phyloP scores from a whole-genome alignment of 139 green algal species.

The Raphidocelis subcapitata region DNA sequence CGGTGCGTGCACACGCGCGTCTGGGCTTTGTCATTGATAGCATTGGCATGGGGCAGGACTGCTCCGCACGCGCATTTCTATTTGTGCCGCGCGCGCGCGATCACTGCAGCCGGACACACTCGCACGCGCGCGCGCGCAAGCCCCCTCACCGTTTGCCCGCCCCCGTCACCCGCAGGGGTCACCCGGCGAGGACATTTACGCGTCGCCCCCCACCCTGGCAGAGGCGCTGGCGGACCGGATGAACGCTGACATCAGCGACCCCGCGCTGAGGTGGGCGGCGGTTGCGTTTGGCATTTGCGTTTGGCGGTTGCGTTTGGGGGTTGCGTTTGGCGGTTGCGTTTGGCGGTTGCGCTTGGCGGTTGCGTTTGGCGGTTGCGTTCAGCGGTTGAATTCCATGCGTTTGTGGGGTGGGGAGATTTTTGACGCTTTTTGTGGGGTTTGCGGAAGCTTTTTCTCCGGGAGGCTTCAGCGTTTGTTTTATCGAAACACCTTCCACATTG shows the following conservation, averaged over 20 bases:
- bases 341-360: not conserved
- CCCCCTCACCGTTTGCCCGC: no score
- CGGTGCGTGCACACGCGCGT: not conserved
- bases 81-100: not conserved
- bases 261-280: conserved; percentile 38
- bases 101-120: no score
- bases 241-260: conserved; percentile 46
- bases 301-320: no score
- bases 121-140: no score
- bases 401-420: not conserved
- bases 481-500: no score
- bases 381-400: not conserved
- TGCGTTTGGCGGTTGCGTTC: not conserved
- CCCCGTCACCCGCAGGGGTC: not conserved
- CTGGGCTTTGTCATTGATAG: not conserved
- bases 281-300: not conserved
- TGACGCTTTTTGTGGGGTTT: not conserved
- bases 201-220: conserved; percentile 43
- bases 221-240: conserved; percentile 36
- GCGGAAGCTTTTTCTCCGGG: not conserved
- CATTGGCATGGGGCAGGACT: not conserved
- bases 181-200: conserved; percentile 41
- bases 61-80: not conserved
- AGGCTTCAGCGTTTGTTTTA: no score
- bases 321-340: not conserved